phyloP scores from a whole-genome alignment of 352 stramenopile genomes.

The Globisporangium alternatum region DNA sequence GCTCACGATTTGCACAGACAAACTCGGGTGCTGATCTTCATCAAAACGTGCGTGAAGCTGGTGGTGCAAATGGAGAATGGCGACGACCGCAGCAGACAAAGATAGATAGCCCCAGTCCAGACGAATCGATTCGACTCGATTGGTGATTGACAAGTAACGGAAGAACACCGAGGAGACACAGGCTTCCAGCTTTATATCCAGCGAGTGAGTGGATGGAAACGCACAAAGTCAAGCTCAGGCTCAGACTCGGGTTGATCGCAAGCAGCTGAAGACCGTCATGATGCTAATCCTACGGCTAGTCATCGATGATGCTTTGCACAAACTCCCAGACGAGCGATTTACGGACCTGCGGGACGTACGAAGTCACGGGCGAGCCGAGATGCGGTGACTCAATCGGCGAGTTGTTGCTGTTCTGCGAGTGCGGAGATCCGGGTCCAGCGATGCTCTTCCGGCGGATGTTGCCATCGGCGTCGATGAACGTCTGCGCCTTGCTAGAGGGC shows the following conservation, averaged over 20 bases:
- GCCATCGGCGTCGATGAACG: constrained; percentile 32
- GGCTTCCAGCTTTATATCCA: constrained; percentile 11
- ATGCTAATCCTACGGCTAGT: constrained; percentile 5
- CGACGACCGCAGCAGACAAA: background rate
- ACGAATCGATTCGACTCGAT: background rate
- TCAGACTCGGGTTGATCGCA: background rate
- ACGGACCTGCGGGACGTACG: background rate
- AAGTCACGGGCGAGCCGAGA: background rate
- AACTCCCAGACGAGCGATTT: constrained; percentile 31
- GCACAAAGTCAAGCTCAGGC: background rate
- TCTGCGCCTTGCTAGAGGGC: constrained; percentile 25
- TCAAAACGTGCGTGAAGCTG: background rate
- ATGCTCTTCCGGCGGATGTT: constrained; percentile 32
- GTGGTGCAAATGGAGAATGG: background rate
- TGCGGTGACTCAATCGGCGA: background rate
- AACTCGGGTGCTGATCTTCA: background rate
- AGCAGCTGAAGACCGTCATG: too few species aligned
- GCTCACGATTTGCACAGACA: background rate
- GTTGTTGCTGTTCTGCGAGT: background rate
- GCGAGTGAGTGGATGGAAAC: background rate
- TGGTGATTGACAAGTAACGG: constrained; percentile 1
- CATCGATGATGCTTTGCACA: constrained; percentile 27
- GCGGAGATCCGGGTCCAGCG: background rate
- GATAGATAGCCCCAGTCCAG: constrained; percentile 7
- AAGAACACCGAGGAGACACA: background rate